Conservation (phyloP, 768 basidiomycete genomes). For the Lactarius trivialis region DNA sequence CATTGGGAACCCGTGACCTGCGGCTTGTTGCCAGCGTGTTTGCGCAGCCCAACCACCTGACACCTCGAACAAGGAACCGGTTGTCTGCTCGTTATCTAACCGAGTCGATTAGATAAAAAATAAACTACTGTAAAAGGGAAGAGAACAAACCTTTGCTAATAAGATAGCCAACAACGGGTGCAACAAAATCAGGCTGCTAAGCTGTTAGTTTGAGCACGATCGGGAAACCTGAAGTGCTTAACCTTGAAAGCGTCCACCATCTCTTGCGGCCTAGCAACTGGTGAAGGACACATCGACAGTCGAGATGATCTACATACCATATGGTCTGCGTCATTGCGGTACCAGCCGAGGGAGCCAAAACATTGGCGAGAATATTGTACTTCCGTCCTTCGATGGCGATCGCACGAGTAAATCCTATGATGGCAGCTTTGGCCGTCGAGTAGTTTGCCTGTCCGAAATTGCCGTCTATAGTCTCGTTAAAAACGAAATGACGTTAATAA, state of each 20-base stretch:
- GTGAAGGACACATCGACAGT: not conserved
- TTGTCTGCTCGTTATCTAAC: constrained; percentile 61
- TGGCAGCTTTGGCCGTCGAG: constrained; percentile 87
- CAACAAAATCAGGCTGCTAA: constrained; percentile 77
- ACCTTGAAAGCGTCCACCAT: constrained; percentile 90
- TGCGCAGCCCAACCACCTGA: constrained; percentile 89
- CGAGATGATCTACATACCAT: constrained; percentile 41
- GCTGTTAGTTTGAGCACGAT: not conserved
- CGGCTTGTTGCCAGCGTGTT: constrained; percentile 87
- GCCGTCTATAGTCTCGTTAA: constrained; percentile 49
- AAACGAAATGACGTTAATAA: not conserved
- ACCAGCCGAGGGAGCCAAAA: constrained; percentile 80
- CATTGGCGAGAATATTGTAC: constrained; percentile 86
- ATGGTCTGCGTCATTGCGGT: constrained; percentile 88
- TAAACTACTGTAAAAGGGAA: not conserved
- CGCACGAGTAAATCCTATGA: constrained; percentile 84
- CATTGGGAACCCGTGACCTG: constrained; percentile 82
- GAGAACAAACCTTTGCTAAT: constrained; percentile 53
- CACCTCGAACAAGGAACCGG: constrained; percentile 78
- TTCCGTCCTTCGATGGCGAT: constrained; percentile 88
- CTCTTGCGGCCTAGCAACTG: constrained; percentile 55
- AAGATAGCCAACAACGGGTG: constrained; percentile 89
- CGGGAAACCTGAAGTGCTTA: not conserved
- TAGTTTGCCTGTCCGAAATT: constrained; percentile 97
- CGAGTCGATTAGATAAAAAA: not conserved